Evolutionary conservation across 2,329 filamentous ascomycete species (phyloP).

Genomic region (Sclerotinia trifoliorum): DNA sequence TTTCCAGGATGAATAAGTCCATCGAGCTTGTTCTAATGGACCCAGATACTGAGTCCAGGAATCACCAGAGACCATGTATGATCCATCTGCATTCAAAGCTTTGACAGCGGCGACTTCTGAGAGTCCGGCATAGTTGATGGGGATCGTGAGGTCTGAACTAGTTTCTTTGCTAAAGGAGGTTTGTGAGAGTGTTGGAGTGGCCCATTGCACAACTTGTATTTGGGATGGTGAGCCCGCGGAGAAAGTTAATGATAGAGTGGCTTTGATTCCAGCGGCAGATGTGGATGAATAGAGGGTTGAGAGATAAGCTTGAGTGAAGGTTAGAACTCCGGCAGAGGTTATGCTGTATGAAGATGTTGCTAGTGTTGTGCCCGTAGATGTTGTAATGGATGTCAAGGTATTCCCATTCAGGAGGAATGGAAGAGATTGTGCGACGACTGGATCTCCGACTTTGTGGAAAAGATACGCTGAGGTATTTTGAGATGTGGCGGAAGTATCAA

Average conservation of each 20-base stretch:
- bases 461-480: slow-evolving; percentile 55
- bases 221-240: slow-evolving; percentile 49
- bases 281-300: slow-evolving; percentile 45
- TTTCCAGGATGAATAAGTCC: slow-evolving; percentile 52
- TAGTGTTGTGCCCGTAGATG: slow-evolving; percentile 42
- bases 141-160: slow-evolving; percentile 44
- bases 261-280: slow-evolving; percentile 47
- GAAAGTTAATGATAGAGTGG: slow-evolving; percentile 53
- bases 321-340: slow-evolving; percentile 46
- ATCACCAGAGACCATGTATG: slow-evolving; percentile 48
- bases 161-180: slow-evolving; percentile 23
- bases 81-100: slow-evolving; percentile 49
- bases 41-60: slow-evolving; percentile 56
- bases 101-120: slow-evolving; percentile 52
- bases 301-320: slow-evolving; percentile 50
- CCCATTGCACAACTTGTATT: slow-evolving; percentile 54
- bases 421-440: slow-evolving; percentile 45
- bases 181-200: slow-evolving; percentile 42
- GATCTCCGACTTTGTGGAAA: slow-evolving; percentile 51
- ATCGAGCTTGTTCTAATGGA: slow-evolving; percentile 50
- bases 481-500: slow-evolving; percentile 45
- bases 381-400: slow-evolving; percentile 45
- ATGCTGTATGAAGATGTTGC: slow-evolving; percentile 49
- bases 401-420: slow-evolving; percentile 57
- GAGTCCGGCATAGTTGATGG: slow-evolving; percentile 52